Evolutionary conservation across 208 protist species (phyloP), one percentile per base, ranked within the genome.

Genomic region (Acanthamoeba triangularis): DNA sequence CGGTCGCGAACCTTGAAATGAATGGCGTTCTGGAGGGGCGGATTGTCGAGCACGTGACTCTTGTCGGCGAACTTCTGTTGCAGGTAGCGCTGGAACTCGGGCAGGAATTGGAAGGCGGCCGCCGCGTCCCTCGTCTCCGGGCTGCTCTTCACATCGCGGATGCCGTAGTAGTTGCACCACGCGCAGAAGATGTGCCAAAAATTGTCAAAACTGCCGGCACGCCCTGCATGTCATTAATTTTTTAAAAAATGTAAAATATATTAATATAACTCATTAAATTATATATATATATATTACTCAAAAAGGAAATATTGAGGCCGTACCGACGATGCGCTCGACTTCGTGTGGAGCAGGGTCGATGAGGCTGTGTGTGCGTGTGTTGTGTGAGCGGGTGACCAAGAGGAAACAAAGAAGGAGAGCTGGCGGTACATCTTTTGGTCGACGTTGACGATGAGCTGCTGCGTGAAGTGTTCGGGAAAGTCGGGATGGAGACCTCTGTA

Each of bases 151-250:
- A 47, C 44, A 10, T 85, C 47, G 37, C 37, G 44, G 8, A 85
- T 37, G 37, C 76, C 76, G 33, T 85, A 85, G 47, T 85, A 85
- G 76, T 59, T 56, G 76, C 76, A 59, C 76, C 76, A 85, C 35
- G 44, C 76, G 33, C 76, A 85, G 76, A 85, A 85, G 25, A 85
- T 56, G 76, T 59, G 47, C 76, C 76, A 85, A 54, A 85, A 85
- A 23, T 56, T 85, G 76, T 85, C 47, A 14, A 14, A 8, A 37
- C 65, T n/a, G 30, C 65, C 65, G n/a, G 30, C 10, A 23, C n/a
- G 6, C 8, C 65, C 65, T 72, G 65, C 25, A 2, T 72, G 3
- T 28, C 2, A 61, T 23, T 23, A 61, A 61, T 59, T 59, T 18
- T 59, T 59, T 59, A 18, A 59, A 59, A 18, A 18, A 59, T 59